A percentile compares a stretch with the other conserved stretches of the same genome.
phyloP scores from a whole-genome alignment of 192 early-diverging fungal genomes.

The Hyaloraphidium curvatum region DNA sequence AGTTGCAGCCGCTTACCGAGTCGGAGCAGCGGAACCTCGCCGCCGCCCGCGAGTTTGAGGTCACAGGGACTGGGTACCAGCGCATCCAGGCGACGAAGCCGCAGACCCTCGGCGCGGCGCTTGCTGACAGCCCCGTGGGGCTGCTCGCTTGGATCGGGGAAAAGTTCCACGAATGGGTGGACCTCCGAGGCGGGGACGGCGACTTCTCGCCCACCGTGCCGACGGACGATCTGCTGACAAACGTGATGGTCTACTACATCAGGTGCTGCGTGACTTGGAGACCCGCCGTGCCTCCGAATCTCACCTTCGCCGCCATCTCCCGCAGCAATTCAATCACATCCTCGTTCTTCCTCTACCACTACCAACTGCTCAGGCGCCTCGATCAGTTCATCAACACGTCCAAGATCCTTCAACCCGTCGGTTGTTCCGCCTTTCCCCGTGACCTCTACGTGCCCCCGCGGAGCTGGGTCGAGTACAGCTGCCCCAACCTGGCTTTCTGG shows the following conservation, averaged over 20 bases:
- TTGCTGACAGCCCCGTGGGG: conserved; percentile 20
- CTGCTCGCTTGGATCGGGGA: conserved; percentile 31
- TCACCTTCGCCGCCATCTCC: background rate
- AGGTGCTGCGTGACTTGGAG: background rate
- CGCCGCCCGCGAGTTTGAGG: background rate
- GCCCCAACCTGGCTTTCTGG: background rate
- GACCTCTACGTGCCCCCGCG: conserved; percentile 26
- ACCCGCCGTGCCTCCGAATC: background rate
- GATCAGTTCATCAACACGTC: conserved; percentile 3
- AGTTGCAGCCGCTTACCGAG: background rate
- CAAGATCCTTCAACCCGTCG: conserved; percentile 11
- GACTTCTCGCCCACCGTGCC: conserved; percentile 13
- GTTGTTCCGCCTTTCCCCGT: conserved; percentile 25
- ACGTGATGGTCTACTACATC: conserved; percentile 35
- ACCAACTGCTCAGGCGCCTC: conserved; percentile 10
- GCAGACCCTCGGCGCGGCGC: conserved; percentile 26
- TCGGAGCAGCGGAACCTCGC: background rate
- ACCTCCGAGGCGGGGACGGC: background rate
- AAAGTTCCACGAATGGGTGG: conserved; percentile 17
- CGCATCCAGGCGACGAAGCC: conserved; percentile 33
- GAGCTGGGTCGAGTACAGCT: conserved; percentile 11
- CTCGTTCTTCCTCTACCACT: conserved; percentile 42
- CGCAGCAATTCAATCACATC: conserved; percentile 33
- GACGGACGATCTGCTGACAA: conserved; percentile 27
- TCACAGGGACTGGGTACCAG: conserved; percentile 23